Conservation (phyloP, 2,329 filamentous ascomycete species). For the Aspergillus arachidicola region DNA sequence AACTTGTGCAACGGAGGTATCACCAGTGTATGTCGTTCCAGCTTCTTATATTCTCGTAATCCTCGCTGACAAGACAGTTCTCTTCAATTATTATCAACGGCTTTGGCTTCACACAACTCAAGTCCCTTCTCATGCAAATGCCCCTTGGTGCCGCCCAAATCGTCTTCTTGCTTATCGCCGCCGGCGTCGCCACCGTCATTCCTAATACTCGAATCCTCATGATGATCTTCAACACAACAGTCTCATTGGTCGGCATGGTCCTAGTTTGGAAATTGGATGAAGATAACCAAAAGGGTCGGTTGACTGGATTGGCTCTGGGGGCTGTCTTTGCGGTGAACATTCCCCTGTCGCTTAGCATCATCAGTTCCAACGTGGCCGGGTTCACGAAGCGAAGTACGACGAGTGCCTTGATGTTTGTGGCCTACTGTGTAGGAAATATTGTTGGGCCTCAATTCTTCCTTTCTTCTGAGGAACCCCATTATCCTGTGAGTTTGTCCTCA, state of each 20-base stretch:
- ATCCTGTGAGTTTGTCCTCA: slow-evolving; percentile 25
- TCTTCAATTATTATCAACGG: slow-evolving; percentile 37
- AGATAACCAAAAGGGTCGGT: slow-evolving; percentile 27
- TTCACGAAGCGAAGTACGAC: slow-evolving; percentile 40
- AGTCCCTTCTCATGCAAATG: slow-evolving; percentile 41
- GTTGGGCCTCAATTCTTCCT: slow-evolving; percentile 38
- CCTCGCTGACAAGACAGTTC: slow-evolving; percentile 22
- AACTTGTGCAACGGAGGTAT: slow-evolving; percentile 39
- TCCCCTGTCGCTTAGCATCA: slow-evolving; percentile 37
- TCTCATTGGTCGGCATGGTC: slow-evolving; percentile 36
- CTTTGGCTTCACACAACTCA: slow-evolving; percentile 43
- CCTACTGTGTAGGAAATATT: slow-evolving; percentile 39
- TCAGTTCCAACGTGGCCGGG: slow-evolving; percentile 39
- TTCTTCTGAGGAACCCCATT: slow-evolving; percentile 33
- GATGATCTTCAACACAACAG: slow-evolving; percentile 36
- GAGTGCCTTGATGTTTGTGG: slow-evolving; percentile 54
- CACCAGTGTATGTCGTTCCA: slow-evolving; percentile 26
- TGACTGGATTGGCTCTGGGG: slow-evolving; percentile 34
- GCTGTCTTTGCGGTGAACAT: slow-evolving; percentile 39
- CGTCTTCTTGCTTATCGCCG: slow-evolving; percentile 35
- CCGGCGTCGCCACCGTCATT: slow-evolving; percentile 30
- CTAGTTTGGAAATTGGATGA: slow-evolving; percentile 34
- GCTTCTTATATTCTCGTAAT: neutral
- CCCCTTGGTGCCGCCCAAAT: slow-evolving; percentile 37
- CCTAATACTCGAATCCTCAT: slow-evolving; percentile 31